Evolutionary conservation across 2,329 filamentous ascomycete species (phyloP).

Genomic region (Scedosporium boydii): DNA sequence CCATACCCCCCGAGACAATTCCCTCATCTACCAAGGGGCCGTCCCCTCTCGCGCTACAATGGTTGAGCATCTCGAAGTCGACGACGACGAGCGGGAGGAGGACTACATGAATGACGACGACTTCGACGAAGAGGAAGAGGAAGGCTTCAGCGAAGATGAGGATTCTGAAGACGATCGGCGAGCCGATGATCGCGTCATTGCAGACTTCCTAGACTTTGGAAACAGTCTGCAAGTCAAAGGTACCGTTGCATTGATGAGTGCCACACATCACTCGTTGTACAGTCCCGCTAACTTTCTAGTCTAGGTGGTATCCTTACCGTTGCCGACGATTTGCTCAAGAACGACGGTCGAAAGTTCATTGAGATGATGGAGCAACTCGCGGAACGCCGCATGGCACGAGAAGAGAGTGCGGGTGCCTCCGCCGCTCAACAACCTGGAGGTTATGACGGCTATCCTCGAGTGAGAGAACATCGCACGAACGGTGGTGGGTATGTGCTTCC

Average conservation of each 20-base stretch:
- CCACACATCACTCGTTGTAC: constrained; percentile 20
- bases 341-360: constrained; percentile 98
- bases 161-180: constrained; percentile 59
- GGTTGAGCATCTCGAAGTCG: constrained; percentile 53
- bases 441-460: constrained; percentile 2
- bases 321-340: constrained; percentile 95
- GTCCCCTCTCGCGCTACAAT: constrained; percentile 70
- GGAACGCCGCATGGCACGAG: constrained; percentile 91
- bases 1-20: constrained; percentile 48
- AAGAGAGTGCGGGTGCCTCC: constrained; percentile 60
- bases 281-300: constrained; percentile 32
- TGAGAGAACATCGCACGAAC: constrained; percentile 38
- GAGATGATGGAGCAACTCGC: constrained; percentile 99
- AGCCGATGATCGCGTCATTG: constrained; percentile 53
- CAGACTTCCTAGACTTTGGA: constrained; percentile 94
- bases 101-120: constrained; percentile 46
- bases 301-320: constrained; percentile 96
- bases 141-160: constrained; percentile 55
- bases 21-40: constrained; percentile 50
- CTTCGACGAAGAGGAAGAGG: constrained; percentile 46
- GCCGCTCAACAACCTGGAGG: constrained; percentile 1
- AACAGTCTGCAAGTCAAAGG: constrained; percentile 92
- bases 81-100: constrained; percentile 40
- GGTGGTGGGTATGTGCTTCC: constrained; percentile 47
- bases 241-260: constrained; percentile 40